phyloP scores from a whole-genome alignment of 495 filamentous ascomycete genomes.

The Penicillium soppii region DNA sequence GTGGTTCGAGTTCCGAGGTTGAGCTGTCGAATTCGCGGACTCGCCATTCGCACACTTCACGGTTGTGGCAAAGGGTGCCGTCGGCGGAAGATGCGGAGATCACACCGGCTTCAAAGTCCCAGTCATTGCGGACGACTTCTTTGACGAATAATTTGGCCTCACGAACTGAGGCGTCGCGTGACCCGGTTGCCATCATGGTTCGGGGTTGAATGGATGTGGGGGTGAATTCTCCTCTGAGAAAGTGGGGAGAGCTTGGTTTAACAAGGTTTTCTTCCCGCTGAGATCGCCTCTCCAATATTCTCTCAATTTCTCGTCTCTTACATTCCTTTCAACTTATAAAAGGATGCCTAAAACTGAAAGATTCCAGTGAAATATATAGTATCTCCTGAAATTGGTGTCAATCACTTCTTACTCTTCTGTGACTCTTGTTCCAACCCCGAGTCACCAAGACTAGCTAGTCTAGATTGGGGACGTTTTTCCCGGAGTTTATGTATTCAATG shows the following conservation, averaged over 20 bases:
- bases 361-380: not conserved
- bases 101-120: conserved; percentile 30
- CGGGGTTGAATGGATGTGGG: conserved; percentile 2
- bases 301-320: not conserved
- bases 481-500: no score
- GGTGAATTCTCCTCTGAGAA: not conserved
- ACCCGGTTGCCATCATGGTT: conserved; percentile 27
- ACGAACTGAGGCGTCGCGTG: conserved; percentile 42
- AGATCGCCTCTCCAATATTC: not conserved
- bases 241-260: conserved; percentile 6
- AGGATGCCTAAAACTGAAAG: not conserved
- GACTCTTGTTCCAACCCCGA: no score
- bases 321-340: no score
- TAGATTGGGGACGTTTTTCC: no score
- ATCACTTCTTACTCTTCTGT: no score
- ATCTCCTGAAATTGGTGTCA: no score
- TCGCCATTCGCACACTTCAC: conserved; percentile 41
- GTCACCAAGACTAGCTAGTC: no score
- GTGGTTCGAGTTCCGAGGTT: conserved; percentile 42
- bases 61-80: conserved; percentile 24
- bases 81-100: conserved; percentile 25
- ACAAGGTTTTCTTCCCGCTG: conserved; percentile 6
- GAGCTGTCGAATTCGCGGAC: conserved; percentile 43
- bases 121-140: conserved; percentile 45
- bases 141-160: conserved; percentile 43